Percentiles rank a stretch among this genome's conserved stretches.
These are phyloP conservation scores for Plenodomus lindquistii DNA, from an alignment of 2,329 filamentous ascomycete species.

Conservation along the genomic window DNA sequence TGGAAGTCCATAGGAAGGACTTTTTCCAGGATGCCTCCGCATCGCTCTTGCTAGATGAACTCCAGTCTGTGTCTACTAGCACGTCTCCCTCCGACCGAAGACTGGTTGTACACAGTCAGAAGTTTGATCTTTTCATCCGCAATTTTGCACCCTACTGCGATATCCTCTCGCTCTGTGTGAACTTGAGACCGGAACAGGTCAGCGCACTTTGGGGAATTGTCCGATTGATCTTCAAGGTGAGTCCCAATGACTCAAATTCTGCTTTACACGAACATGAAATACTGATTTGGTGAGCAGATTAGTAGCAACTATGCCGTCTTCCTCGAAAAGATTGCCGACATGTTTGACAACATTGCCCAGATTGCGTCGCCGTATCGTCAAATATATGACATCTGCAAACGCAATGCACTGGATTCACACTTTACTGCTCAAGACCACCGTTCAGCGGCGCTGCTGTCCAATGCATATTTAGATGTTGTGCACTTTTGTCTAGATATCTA, in stretches of 20 bases:
- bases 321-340: slow-evolving; percentile 28
- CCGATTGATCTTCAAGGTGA: slow-evolving; percentile 29
- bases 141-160: slow-evolving; percentile 33
- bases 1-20: slow-evolving; percentile 16
- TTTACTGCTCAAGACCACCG: slow-evolving; percentile 10
- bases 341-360: slow-evolving; percentile 28
- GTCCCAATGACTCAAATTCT: not conserved
- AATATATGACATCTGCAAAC: slow-evolving; percentile 19
- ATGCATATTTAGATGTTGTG: slow-evolving; percentile 31
- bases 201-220: slow-evolving; percentile 31
- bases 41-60: slow-evolving; percentile 20
- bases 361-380: slow-evolving; percentile 28
- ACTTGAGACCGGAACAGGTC: slow-evolving; percentile 22
- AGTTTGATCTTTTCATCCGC: slow-evolving; percentile 24
- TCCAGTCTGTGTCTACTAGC: slow-evolving; percentile 14
- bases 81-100: slow-evolving; percentile 12
- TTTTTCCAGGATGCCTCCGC: slow-evolving; percentile 19
- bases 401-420: slow-evolving; percentile 5
- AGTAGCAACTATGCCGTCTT: slow-evolving; percentile 25
- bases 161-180: slow-evolving; percentile 22
- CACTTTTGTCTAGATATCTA: slow-evolving; percentile 33
- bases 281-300: slow-evolving; percentile 12
- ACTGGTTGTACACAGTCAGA: slow-evolving; percentile 18
- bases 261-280: not conserved
- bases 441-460: slow-evolving; percentile 25